Percentiles rank a stretch among this genome's conserved stretches.
These are phyloP conservation scores for Populus tomentosa DNA, from an alignment of 441 rosid genomes.

Conservation along the genomic window DNA sequence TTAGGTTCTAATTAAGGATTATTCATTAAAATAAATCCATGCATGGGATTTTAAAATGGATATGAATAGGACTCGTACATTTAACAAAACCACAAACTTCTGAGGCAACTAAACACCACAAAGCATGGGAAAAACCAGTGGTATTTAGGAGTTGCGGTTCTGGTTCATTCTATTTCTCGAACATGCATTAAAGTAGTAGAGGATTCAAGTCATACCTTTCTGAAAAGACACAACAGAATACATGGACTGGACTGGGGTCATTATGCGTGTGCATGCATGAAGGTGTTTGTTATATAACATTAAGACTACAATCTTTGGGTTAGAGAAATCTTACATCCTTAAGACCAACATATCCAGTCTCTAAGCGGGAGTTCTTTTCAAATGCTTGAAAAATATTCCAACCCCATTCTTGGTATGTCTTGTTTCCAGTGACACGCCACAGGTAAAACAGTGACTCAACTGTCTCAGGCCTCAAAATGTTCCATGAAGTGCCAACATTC, in stretches of 20 bases:
- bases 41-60: not conserved
- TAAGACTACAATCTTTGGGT: not conserved
- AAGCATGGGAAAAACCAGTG: not conserved
- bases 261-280: not conserved
- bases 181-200: not conserved
- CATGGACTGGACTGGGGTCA: not conserved
- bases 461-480: slow-evolving; percentile 93
- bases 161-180: not conserved
- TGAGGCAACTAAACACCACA: not conserved
- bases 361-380: slow-evolving; percentile 80
- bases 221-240: not conserved
- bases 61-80: not conserved
- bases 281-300: not conserved
- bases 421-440: slow-evolving; percentile 95
- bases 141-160: not conserved
- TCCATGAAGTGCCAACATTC: slow-evolving; percentile 90
- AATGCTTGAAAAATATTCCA: slow-evolving; percentile 98
- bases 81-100: not conserved
- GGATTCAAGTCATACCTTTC: not conserved
- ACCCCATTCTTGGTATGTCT: slow-evolving; percentile 96
- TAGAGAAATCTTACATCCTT: slow-evolving; percentile 65
- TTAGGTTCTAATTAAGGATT: not conserved
- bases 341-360: slow-evolving; percentile 85
- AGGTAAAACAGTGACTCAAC: slow-evolving; percentile 93
- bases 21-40: not conserved